A percentile compares a stretch with the other conserved stretches of the same genome.
phyloP scores from a whole-genome alignment of 257 asterid genomes.

The Jaltomata sinuosa region DNA sequence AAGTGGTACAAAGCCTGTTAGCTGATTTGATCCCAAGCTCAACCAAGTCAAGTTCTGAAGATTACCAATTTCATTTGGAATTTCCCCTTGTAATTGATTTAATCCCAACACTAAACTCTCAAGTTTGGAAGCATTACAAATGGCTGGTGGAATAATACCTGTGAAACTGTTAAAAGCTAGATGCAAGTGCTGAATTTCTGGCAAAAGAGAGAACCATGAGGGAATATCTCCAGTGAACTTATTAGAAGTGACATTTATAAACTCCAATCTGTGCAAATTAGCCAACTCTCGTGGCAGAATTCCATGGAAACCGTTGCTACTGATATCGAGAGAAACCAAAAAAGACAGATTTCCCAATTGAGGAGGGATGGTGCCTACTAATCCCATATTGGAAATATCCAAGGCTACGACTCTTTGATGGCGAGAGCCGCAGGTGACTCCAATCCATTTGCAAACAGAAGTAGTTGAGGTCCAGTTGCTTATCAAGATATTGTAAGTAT shows the following conservation, averaged over 20 bases:
- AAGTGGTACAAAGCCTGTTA: conserved; percentile 6
- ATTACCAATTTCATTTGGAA: conserved; percentile 4
- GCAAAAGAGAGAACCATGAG: neutral
- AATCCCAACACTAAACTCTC: conserved; percentile 2
- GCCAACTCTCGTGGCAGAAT: neutral
- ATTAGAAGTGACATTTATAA: conserved; percentile 6
- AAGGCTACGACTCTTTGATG: conserved; percentile 7
- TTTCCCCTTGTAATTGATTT: conserved; percentile 2
- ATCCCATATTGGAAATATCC: conserved; percentile 2
- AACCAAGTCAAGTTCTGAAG: conserved; percentile 2
- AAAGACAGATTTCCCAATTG: conserved; percentile 11
- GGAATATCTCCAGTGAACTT: conserved; percentile 13
- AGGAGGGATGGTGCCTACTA: conserved; percentile 1
- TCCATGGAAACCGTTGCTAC: conserved; percentile 4
- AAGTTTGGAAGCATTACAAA: conserved; percentile 4
- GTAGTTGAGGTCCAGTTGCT: conserved; percentile 15
- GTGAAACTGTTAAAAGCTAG: conserved; percentile 6
- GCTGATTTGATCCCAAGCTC: conserved; percentile 11
- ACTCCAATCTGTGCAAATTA: neutral
- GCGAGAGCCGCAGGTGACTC: conserved; percentile 15
- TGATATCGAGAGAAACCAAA: neutral
- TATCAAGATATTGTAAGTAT: conserved; percentile 5
- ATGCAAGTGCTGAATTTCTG: conserved; percentile 1
- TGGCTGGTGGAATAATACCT: conserved; percentile 10
- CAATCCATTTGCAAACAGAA: conserved; percentile 25